These are phyloP conservation scores for Gossypium ekmanianum DNA, from an alignment of 345 rosid species.

Conservation along the genomic window DNA sequence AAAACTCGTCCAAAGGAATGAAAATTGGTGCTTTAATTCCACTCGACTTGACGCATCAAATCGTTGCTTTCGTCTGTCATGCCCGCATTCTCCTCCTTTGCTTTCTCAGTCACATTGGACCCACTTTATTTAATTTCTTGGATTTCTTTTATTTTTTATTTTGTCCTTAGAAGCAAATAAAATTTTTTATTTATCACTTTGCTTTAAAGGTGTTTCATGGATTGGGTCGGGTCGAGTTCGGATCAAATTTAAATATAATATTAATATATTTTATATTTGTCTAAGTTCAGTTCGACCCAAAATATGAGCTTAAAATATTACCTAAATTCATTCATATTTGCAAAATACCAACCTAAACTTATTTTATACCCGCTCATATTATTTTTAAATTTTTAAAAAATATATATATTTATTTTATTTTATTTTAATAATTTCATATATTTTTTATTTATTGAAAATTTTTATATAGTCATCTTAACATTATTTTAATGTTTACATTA, in stretches of 20 bases:
- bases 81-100: conserved; percentile 11
- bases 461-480: too few species aligned
- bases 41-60: not conserved
- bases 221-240: fast-evolving
- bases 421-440: too few species aligned
- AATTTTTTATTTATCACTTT: too few species aligned
- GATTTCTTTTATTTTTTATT: not conserved
- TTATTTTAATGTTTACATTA: too few species aligned
- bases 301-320: too few species aligned
- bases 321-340: fast-evolving
- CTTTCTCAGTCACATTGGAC: conserved; percentile 4
- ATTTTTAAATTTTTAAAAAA: too few species aligned
- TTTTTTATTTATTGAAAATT: too few species aligned
- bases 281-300: fast-evolving
- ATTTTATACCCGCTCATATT: fast-evolving
- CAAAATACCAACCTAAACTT: fast-evolving
- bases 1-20: not conserved
- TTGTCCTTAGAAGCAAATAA: too few species aligned
- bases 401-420: too few species aligned
- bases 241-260: too few species aligned
- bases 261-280: too few species aligned
- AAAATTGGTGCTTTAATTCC: not conserved
- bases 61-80: not conserved
- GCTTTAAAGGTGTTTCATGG: too few species aligned
- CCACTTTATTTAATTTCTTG: not conserved